Evolutionary conservation across 140 eudicot species (phyloP).

Genomic region (Ambrosia hybrid): DNA sequence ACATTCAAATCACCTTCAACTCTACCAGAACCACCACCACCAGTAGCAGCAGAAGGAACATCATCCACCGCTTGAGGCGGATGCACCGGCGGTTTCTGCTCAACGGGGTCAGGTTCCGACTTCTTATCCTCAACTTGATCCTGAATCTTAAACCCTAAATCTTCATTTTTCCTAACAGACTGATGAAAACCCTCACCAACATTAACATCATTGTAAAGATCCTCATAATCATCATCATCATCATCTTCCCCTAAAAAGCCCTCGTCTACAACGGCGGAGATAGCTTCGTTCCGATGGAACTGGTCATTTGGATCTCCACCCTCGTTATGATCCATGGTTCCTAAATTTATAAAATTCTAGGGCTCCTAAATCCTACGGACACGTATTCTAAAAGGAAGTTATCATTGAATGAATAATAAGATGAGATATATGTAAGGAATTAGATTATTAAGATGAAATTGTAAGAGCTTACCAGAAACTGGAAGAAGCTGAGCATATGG

Average conservation of each 20-base stretch:
- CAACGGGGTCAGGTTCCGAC: constrained; percentile 21
- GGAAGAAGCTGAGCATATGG: constrained; percentile 14
- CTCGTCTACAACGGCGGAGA: constrained; percentile 70
- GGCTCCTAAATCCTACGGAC: too few relatives aligned
- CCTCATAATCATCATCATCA: constrained; percentile 29
- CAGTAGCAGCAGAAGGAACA: too few relatives aligned
- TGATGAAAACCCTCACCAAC: constrained; percentile 78
- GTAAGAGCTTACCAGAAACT: constrained; percentile 39
- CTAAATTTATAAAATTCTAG: not conserved
- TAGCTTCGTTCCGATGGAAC: constrained; percentile 71
- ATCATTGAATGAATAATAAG: too few relatives aligned
- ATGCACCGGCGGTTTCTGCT: too few relatives aligned
- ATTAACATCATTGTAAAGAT: constrained; percentile 79
- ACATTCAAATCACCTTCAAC: not conserved
- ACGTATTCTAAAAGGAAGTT: too few relatives aligned
- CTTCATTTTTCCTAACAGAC: constrained; percentile 54
- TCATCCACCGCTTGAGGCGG: constrained; percentile 7
- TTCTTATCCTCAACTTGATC: constrained; percentile 32
- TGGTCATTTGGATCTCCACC: constrained; percentile 26
- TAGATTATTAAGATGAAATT: not conserved
- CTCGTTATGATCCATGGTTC: not conserved
- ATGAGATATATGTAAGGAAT: not conserved
- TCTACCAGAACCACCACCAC: constrained; percentile 25
- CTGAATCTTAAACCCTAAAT: constrained; percentile 42
- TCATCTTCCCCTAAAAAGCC: constrained; percentile 74